These are phyloP conservation scores for Porogramme epimiltina DNA, from an alignment of 1,284 basidiomycete genomes.

Conservation along the genomic window DNA sequence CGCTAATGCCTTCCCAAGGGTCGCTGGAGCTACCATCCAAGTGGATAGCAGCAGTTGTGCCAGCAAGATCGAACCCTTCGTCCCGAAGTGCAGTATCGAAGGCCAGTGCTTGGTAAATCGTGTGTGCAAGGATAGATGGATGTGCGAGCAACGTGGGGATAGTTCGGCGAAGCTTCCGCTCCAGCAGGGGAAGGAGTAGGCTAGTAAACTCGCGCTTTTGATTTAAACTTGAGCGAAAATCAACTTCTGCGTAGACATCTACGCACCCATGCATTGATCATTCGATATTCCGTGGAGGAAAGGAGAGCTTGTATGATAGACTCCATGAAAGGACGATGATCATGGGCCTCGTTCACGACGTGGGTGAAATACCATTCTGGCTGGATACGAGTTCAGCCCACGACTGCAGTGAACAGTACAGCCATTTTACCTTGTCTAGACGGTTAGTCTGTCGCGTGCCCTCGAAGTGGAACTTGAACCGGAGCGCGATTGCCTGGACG, in stretches of 20 bases:
- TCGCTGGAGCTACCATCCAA: constrained; percentile 26
- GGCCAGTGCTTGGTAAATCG: constrained; percentile 87
- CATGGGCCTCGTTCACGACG: constrained; percentile 80
- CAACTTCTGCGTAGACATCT: neutral
- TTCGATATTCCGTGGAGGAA: constrained; percentile 58
- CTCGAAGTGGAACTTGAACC: constrained; percentile 98
- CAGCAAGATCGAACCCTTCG: constrained; percentile 66
- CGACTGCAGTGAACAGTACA: neutral
- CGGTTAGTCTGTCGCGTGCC: constrained; percentile 86
- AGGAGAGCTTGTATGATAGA: constrained; percentile 77
- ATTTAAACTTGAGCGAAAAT: neutral
- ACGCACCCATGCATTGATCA: constrained; percentile 73
- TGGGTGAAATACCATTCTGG: constrained; percentile 98
- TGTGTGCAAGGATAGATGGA: constrained; percentile 90
- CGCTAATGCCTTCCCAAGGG: constrained; percentile 78
- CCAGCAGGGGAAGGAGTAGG: constrained; percentile 70
- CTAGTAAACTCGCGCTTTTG: constrained; percentile 75
- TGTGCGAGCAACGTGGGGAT: constrained; percentile 77
- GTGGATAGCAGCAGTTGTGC: constrained; percentile 42
- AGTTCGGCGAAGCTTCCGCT: constrained; percentile 73
- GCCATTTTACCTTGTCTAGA: constrained; percentile 77
- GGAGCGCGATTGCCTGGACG: constrained; percentile 80
- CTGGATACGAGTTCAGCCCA: constrained; percentile 40
- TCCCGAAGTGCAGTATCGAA: constrained; percentile 88
- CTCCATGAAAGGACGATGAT: constrained; percentile 81